Percentiles rank a stretch among this genome's conserved stretches.
phyloP scores from a whole-genome alignment of 1,284 basidiomycete genomes.

The Papiliotrema nemorosa region DNA sequence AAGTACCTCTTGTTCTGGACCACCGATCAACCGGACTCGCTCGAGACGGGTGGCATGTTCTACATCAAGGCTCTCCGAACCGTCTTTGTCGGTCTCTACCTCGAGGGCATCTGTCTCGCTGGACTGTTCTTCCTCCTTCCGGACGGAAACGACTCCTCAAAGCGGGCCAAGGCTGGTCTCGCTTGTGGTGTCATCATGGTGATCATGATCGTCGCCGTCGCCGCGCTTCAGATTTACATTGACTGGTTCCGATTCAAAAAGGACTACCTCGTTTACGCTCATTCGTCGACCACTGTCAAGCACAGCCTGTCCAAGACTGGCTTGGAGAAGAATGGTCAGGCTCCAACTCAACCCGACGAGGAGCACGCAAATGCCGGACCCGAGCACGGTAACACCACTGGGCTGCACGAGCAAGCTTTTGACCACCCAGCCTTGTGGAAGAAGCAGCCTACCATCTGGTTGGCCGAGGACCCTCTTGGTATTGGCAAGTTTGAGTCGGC shows the following conservation, averaged over 20 bases:
- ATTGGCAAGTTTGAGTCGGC: slow-evolving; percentile 43
- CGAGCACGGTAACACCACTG: slow-evolving; percentile 39
- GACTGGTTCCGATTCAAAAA: slow-evolving; percentile 42
- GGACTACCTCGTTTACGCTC: slow-evolving; percentile 33
- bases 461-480: slow-evolving; percentile 46
- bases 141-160: slow-evolving; percentile 18
- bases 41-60: slow-evolving; percentile 49
- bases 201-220: slow-evolving; percentile 33
- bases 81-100: slow-evolving; percentile 47
- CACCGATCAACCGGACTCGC: slow-evolving; percentile 43
- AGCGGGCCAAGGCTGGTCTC: slow-evolving; percentile 36
- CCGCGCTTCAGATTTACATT: slow-evolving; percentile 43
- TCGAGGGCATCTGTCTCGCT: slow-evolving; percentile 44
- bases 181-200: slow-evolving; percentile 47
- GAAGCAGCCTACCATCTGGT: slow-evolving; percentile 48
- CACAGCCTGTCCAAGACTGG: slow-evolving; percentile 14
- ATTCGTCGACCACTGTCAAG: slow-evolving; percentile 23
- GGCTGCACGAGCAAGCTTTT: slow-evolving; percentile 42
- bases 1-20: slow-evolving; percentile 49
- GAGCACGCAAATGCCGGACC: slow-evolving; percentile 30
- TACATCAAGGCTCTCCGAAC: slow-evolving; percentile 49
- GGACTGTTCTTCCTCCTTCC: slow-evolving; percentile 47
- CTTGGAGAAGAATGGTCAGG: slow-evolving; percentile 7
- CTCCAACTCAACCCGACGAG: slow-evolving; percentile 14
- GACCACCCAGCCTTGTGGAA: slow-evolving; percentile 51